Evolutionary conservation across 441 rosid genomes (phyloP).

Genomic region (Erysimum pusillum): DNA sequence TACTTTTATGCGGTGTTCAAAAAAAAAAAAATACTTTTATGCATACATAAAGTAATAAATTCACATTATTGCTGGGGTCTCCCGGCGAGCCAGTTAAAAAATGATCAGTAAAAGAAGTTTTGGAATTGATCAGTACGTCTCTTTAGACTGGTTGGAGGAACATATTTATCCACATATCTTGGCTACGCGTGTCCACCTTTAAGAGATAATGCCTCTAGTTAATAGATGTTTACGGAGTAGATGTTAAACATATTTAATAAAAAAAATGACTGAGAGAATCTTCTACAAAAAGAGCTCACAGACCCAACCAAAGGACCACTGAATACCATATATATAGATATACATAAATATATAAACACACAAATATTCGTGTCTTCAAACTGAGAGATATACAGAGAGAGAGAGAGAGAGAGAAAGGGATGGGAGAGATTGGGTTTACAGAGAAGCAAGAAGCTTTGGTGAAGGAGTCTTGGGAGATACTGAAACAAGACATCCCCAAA

Average conservation of each 20-base stretch:
- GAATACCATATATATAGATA: background rate
- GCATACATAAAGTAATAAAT: too few relatives aligned
- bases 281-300: constrained; percentile 19
- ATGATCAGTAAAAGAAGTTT: too few relatives aligned
- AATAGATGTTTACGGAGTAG: background rate
- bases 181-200: constrained; percentile 5
- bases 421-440: constrained; percentile 53
- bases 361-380: constrained; percentile 1
- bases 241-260: background rate
- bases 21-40: too few relatives aligned
- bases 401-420: constrained; percentile 32
- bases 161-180: background rate
- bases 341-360: background rate
- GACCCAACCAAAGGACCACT: constrained; percentile 26
- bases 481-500: constrained; percentile 62
- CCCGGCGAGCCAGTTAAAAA: too few relatives aligned
- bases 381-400: background rate
- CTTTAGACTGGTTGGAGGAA: background rate
- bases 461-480: constrained; percentile 73
- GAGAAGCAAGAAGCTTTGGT: constrained; percentile 72
- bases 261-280: background rate
- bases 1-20: too few relatives aligned
- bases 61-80: too few relatives aligned
- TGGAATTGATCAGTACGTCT: too few relatives aligned
- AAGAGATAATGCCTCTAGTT: background rate